Evolutionary conservation across 371 early-diverging fungal species (phyloP).

Genomic region (Catenaria anguillulae): DNA sequence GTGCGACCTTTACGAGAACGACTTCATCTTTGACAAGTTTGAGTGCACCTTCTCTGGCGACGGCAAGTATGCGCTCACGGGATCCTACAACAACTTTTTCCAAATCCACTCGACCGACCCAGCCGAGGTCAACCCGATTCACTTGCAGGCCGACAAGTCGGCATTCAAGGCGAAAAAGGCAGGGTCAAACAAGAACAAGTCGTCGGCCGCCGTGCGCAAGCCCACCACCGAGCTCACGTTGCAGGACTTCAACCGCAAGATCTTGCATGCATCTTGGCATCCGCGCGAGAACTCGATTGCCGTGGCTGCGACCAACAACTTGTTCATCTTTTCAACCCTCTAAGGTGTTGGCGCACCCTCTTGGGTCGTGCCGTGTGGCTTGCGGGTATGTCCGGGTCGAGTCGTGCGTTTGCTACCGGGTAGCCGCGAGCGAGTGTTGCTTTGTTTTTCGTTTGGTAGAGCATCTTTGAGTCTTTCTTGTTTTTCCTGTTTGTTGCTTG

Average conservation of each 20-base stretch:
- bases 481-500: too few relatives aligned
- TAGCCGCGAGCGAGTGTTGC: too few relatives aligned
- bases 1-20: conserved; percentile 96
- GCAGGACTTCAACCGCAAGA: conserved; percentile 88
- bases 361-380: too few relatives aligned
- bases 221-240: conserved; percentile 51
- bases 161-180: conserved; percentile 88
- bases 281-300: conserved; percentile 90
- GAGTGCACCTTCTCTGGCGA: conserved; percentile 93
- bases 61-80: conserved; percentile 77
- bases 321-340: conserved; percentile 71
- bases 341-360: too few relatives aligned
- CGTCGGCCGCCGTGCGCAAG: conserved; percentile 13
- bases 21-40: conserved; percentile 98
- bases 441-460: too few relatives aligned
- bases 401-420: too few relatives aligned
- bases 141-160: conserved; percentile 91
- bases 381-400: too few relatives aligned
- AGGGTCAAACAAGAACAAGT: conserved; percentile 28
- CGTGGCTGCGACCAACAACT: conserved; percentile 93
- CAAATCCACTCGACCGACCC: conserved; percentile 56
- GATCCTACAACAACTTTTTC: conserved; percentile 94
- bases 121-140: conserved; percentile 45
- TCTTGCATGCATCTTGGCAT: conserved; percentile 95
- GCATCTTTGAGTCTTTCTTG: too few relatives aligned